These are phyloP conservation scores for Aspergillus kassunensis DNA, from an alignment of 495 filamentous ascomycete genomes.

Conservation along the genomic window DNA sequence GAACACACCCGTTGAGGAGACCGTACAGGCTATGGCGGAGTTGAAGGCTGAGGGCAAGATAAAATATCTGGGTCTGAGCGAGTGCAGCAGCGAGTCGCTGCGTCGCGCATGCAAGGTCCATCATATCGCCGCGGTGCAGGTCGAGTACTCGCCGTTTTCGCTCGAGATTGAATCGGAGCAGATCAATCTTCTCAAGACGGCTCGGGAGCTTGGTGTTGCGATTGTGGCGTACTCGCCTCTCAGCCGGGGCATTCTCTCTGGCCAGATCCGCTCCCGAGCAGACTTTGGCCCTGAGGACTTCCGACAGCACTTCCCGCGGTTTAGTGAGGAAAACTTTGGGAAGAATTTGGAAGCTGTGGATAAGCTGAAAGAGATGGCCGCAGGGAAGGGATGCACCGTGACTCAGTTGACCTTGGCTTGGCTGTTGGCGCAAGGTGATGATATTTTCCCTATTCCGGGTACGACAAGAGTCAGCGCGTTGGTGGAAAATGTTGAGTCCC, in stretches of 20 bases:
- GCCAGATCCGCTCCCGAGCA: neutral
- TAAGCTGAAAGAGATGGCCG: constrained; percentile 26
- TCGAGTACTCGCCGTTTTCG: constrained; percentile 12
- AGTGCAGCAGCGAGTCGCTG: constrained; percentile 6
- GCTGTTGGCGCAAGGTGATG: constrained; percentile 52
- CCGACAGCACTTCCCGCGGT: constrained; percentile 4
- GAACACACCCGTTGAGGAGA: constrained; percentile 4
- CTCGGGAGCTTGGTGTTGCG: constrained; percentile 10
- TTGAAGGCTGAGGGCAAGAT: constrained; percentile 13
- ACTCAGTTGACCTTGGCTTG: constrained; percentile 52
- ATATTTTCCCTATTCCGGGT: constrained; percentile 56
- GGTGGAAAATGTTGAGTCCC: constrained; percentile 53
- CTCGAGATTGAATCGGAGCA: constrained; percentile 12
- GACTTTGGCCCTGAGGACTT: constrained; percentile 4
- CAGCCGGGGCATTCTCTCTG: constrained; percentile 6
- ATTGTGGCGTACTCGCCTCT: constrained; percentile 11
- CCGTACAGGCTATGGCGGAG: constrained; percentile 3
- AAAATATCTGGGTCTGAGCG: constrained; percentile 8
- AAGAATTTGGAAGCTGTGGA: constrained; percentile 9
- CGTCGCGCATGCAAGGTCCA: constrained; percentile 12
- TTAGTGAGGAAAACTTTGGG: constrained; percentile 1
- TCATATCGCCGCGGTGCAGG: constrained; percentile 12
- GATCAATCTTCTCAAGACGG: neutral
- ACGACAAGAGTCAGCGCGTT: constrained; percentile 54
- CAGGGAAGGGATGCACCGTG: constrained; percentile 39